These are phyloP conservation scores for Trichocomaceae sp. DNA, from an alignment of 2,329 filamentous ascomycete species.

Conservation along the genomic window DNA sequence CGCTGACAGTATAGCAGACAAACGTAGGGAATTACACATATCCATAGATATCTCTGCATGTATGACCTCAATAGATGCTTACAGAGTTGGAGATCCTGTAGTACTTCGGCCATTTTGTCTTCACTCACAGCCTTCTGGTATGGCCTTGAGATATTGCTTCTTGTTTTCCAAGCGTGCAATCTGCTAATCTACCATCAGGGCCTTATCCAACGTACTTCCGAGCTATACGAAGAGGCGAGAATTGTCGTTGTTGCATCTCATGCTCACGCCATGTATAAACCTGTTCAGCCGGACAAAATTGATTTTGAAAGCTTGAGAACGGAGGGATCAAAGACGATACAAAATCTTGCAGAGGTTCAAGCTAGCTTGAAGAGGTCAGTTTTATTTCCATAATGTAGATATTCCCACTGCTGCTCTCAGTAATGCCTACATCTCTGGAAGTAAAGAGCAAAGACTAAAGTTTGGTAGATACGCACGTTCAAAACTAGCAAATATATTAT, in stretches of 20 bases:
- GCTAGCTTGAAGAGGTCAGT: slow-evolving; percentile 1
- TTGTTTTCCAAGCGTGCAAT: background rate
- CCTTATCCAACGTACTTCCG: background rate
- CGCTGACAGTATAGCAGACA: background rate
- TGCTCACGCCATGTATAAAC: slow-evolving; percentile 1
- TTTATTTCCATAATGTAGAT: background rate
- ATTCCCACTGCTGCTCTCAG: background rate
- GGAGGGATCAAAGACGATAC: background rate
- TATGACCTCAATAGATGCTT: background rate
- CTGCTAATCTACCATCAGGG: background rate
- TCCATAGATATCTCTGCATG: background rate
- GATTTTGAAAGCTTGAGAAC: background rate
- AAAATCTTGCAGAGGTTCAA: background rate
- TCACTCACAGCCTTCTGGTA: background rate
- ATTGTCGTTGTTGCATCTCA: background rate
- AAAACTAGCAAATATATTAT: slow-evolving; percentile 2
- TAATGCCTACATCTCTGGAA: background rate
- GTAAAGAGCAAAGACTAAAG: background rate
- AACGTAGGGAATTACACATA: background rate
- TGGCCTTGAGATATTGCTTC: background rate
- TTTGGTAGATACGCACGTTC: background rate
- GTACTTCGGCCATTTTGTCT: slow-evolving; percentile 1
- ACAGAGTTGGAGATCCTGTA: background rate
- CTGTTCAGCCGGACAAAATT: background rate
- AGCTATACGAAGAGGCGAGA: background rate